phyloP scores from a whole-genome alignment of 2,329 filamentous ascomycete genomes.

The Drechmeria coniospora region DNA sequence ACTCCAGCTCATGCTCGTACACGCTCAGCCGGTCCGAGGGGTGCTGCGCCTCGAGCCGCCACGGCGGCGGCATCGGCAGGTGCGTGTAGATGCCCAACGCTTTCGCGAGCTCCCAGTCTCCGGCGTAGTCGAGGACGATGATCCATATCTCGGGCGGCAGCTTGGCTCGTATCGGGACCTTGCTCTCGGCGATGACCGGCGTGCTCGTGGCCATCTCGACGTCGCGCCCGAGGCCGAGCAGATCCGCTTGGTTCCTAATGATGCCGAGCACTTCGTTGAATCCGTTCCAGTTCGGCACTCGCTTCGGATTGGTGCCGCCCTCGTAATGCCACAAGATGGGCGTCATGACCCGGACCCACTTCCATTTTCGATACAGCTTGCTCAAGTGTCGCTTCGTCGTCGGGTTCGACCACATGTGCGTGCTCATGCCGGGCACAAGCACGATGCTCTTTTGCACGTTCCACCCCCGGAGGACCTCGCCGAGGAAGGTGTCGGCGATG shows the following conservation, averaged over 20 bases:
- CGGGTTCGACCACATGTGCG: constrained; percentile 78
- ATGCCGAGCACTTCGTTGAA: constrained; percentile 59
- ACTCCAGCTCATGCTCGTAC: constrained; percentile 68
- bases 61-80: constrained; percentile 55
- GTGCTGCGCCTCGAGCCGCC: constrained; percentile 44
- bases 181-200: constrained; percentile 17
- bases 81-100: constrained; percentile 69
- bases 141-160: constrained; percentile 83
- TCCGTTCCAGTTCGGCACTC: constrained; percentile 43
- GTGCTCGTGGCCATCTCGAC: constrained; percentile 38
- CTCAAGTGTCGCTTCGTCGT: constrained; percentile 76
- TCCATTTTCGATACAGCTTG: constrained; percentile 72
- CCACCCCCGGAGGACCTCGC: constrained; percentile 76
- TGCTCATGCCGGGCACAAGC: constrained; percentile 78
- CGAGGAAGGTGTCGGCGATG: constrained; percentile 62
- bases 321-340: constrained; percentile 76
- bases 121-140: constrained; percentile 67
- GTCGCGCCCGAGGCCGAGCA: constrained; percentile 59
- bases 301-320: constrained; percentile 29
- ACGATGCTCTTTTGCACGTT: constrained; percentile 73
- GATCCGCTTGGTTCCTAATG: constrained; percentile 62
- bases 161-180: constrained; percentile 21
- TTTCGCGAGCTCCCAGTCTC: constrained; percentile 82
- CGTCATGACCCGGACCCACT: constrained; percentile 68
- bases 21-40: constrained; percentile 51